Base-by-base conservation (phyloP, 108 stramenopile species). In the Mayamaea pseudoterrestris region DNA sequence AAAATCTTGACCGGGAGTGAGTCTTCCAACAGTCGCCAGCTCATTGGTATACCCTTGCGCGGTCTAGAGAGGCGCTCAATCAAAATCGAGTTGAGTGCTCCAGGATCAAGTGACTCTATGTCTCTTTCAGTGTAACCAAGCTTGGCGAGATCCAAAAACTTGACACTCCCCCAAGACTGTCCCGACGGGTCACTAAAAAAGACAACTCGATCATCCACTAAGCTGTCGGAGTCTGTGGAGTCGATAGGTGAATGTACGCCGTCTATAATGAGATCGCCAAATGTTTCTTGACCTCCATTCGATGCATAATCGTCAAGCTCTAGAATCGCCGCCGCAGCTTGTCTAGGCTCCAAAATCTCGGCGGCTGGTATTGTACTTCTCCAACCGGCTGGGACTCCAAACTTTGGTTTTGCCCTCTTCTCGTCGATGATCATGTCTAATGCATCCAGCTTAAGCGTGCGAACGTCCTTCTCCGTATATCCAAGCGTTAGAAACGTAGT, bases 111-210 rank as follows among this genome's bases (percentile, higher is more conserved):
- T 2, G 14, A 8, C 2, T 18, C 8, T 18, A 54, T 8, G 9
- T 54, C 53, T 16, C 42, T 27, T 26, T 43, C 16, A 9, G 40
- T 43, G 14, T 54, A 54, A 5, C 53, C 53, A 27, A 54, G 18
- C 16, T 12, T 2, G 2, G 6, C 16, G 16, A 54, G 26, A 4
- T 39, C 14, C 14, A 21, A 37, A 23, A 51, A 5, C n/a, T n/a
- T n/a, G n/a, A n/a, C n/a, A n/a, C n/a, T n/a, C n/a, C n/a, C n/a
- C n/a, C n/a, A n/a, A n/a, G n/a, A n/a, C n/a, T n/a, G n/a, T n/a
- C n/a, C n/a, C n/a, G n/a, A n/a, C n/a, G n/a, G n/a, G n/a, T n/a
- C n/a, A n/a, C n/a, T n/a, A n/a, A n/a, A n/a, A n/a, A n/a, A 39
- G 37, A 18, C 5, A 8, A 8, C 3, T 8, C 37, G 37, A 18